phyloP scores from a whole-genome alignment of 192 early-diverging fungal species.

The Pilaira anomala region DNA sequence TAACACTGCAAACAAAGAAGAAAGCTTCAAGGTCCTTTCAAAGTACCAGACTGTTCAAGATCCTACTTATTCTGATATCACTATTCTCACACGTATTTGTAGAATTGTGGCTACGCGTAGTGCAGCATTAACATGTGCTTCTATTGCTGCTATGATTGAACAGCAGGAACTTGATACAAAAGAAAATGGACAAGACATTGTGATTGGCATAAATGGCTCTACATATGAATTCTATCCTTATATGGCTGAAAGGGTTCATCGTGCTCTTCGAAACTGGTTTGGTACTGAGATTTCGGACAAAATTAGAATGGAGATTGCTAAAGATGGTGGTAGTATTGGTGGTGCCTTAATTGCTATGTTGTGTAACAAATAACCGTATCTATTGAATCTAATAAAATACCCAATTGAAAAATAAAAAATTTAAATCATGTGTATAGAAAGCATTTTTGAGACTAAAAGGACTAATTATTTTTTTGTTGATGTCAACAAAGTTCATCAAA shows the following conservation, averaged over 20 bases:
- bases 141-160: conserved; percentile 54
- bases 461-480: too few species aligned
- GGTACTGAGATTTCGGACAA: conserved; percentile 66
- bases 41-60: too few species aligned
- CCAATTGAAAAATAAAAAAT: too few species aligned
- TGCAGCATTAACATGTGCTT: conserved; percentile 76
- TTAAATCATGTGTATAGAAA: too few species aligned
- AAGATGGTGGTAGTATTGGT: conserved; percentile 77
- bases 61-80: conserved; percentile 45
- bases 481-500: too few species aligned
- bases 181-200: conserved; percentile 44
- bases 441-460: too few species aligned
- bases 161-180: conserved; percentile 19
- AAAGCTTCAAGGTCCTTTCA: too few species aligned
- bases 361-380: not conserved
- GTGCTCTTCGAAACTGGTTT: conserved; percentile 69
- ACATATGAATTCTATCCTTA: conserved; percentile 88
- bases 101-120: conserved; percentile 78
- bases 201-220: conserved; percentile 89
- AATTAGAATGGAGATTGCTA: conserved; percentile 64
- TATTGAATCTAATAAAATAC: not conserved
- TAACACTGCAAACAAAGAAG: too few species aligned
- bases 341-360: conserved; percentile 70
- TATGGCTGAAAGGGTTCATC: conserved; percentile 74
- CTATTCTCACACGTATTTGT: conserved; percentile 63